Conservation (phyloP, 495 filamentous ascomycete genomes). For the Trichocladium antarcticum region DNA sequence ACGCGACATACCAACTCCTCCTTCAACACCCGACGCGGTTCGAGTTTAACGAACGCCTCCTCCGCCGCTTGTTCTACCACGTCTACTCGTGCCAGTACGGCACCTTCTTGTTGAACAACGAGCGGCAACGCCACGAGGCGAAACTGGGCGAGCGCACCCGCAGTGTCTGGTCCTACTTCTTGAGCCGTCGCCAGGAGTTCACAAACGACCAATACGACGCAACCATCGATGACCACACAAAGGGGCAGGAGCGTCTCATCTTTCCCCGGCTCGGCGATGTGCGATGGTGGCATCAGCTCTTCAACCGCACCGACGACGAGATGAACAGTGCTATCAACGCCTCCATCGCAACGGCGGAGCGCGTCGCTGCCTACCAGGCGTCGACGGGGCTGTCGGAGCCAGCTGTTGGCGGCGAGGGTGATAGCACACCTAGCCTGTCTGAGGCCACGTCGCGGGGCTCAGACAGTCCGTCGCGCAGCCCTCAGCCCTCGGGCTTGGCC, state of each 20-base stretch:
- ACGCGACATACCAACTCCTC: slow-evolving; percentile 85
- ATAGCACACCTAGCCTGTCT: slow-evolving; percentile 14
- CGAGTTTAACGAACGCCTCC: slow-evolving; percentile 93
- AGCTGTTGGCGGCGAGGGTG: slow-evolving; percentile 3
- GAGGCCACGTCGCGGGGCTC: slow-evolving; percentile 11
- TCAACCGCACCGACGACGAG: slow-evolving; percentile 72
- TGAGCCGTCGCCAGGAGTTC: slow-evolving; percentile 67
- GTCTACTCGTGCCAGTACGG: slow-evolving; percentile 95
- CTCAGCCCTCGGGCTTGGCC: slow-evolving; percentile 27
- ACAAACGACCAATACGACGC: slow-evolving; percentile 68
- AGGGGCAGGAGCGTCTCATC: slow-evolving; percentile 70
- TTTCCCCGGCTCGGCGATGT: slow-evolving; percentile 59
- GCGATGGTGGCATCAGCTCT: slow-evolving; percentile 86
- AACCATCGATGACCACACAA: slow-evolving; percentile 60
- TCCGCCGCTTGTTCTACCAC: slow-evolving; percentile 84
- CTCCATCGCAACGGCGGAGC: slow-evolving; percentile 27
- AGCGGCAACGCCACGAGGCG: slow-evolving; percentile 75
- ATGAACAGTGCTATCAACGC: slow-evolving; percentile 68
- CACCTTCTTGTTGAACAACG: slow-evolving; percentile 90
- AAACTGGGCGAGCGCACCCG: slow-evolving; percentile 60
- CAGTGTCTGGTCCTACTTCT: slow-evolving; percentile 93
- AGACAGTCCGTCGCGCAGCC: slow-evolving; percentile 19
- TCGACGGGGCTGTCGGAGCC: slow-evolving; percentile 16
- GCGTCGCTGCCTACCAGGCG: slow-evolving; percentile 16
- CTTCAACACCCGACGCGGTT: slow-evolving; percentile 82